phyloP scores from a whole-genome alignment of 768 basidiomycete genomes.

The Favolaschia claudopus region DNA sequence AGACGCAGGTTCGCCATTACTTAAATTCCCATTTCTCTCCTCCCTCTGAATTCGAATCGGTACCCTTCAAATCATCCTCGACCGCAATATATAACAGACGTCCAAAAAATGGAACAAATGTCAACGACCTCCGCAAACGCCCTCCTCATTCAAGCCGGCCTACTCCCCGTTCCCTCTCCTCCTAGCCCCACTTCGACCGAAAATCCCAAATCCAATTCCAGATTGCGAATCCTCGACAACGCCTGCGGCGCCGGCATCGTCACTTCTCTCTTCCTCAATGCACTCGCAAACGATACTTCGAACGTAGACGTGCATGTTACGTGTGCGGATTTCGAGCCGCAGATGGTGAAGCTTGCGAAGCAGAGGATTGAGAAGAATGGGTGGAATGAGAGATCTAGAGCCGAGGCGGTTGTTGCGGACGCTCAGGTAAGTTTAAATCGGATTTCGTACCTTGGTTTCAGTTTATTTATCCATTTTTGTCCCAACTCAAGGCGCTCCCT shows the following conservation, averaged over 20 bases:
- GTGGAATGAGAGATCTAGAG: too few species aligned
- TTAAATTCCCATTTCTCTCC: too few species aligned
- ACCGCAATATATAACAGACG: too few species aligned
- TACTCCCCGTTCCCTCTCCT: not conserved
- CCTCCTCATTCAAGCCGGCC: not conserved
- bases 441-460: not conserved
- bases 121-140: not conserved
- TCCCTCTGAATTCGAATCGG: too few species aligned
- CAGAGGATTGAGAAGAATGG: not conserved
- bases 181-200: not conserved
- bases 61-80: too few species aligned
- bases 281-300: not conserved
- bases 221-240: too few species aligned
- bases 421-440: not conserved
- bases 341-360: not conserved
- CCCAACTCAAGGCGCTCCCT: not conserved
- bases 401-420: not conserved
- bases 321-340: not conserved
- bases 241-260: not conserved
- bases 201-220: too few species aligned
- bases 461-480: not conserved
- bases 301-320: not conserved
- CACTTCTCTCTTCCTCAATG: not conserved
- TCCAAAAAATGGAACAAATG: not conserved
- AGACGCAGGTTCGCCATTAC: too few species aligned